Percentiles rank a stretch among this genome's conserved stretches.
These are phyloP conservation scores for Luvunga scandens DNA, from an alignment of 345 rosid species.

Conservation along the genomic window DNA sequence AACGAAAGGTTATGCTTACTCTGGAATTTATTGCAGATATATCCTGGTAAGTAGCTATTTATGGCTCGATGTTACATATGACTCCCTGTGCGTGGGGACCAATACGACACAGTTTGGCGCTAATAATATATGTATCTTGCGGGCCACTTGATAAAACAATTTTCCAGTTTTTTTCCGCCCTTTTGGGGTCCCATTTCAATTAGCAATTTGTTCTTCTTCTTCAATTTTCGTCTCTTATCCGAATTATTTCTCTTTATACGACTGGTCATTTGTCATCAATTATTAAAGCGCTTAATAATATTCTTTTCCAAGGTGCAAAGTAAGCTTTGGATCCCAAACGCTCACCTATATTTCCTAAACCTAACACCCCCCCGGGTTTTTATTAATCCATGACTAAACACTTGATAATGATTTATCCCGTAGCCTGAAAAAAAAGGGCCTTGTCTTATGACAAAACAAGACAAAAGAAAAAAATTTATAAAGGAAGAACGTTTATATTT, in stretches of 20 bases:
- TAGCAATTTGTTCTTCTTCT: slow-evolving; percentile 14
- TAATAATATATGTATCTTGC: slow-evolving; percentile 14
- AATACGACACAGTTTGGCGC: slow-evolving; percentile 24
- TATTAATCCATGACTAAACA: not conserved
- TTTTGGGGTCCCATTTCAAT: slow-evolving; percentile 13
- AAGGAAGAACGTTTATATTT: too few species aligned
- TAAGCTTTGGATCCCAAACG: slow-evolving; percentile 24
- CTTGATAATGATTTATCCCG: not conserved
- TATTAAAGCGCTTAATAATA: slow-evolving; percentile 26
- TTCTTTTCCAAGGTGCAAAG: slow-evolving; percentile 14
- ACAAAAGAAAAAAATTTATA: too few species aligned
- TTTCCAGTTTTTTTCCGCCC: not conserved
- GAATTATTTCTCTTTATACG: slow-evolving; percentile 18
- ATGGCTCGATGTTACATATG: slow-evolving; percentile 19
- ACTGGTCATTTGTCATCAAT: slow-evolving; percentile 31
- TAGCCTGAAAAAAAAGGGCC: not conserved
- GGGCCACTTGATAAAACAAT: slow-evolving; percentile 14
- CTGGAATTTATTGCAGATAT: slow-evolving; percentile 15
- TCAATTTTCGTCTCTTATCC: slow-evolving; percentile 23
- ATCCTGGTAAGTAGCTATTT: slow-evolving; percentile 16
- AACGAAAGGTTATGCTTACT: slow-evolving; percentile 15
- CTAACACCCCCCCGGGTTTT: too few species aligned
- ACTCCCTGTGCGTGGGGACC: slow-evolving; percentile 19
- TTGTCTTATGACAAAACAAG: too few species aligned
- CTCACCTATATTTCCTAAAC: not conserved